A percentile compares a stretch with the other conserved stretches of the same genome.
Evolutionary conservation across 768 basidiomycete species (phyloP).

Genomic region (Leccinum imitatum): DNA sequence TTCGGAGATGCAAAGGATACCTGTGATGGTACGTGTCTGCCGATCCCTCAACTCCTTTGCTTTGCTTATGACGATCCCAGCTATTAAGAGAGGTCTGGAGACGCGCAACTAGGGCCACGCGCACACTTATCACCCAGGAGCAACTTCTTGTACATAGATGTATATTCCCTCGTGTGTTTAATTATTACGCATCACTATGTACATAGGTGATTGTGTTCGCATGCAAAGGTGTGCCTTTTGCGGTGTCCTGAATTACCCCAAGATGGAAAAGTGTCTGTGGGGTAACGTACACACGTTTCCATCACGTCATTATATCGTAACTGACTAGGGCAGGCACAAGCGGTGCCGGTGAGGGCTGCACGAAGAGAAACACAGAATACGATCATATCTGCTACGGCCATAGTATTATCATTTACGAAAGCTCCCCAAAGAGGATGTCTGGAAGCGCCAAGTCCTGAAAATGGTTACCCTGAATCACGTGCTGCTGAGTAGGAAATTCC

Average conservation of each 20-base stretch:
- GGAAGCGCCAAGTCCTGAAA: slow-evolving; percentile 2
- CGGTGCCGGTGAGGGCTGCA: background rate
- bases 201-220: background rate
- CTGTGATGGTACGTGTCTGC: slow-evolving; percentile 64
- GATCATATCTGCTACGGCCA: slow-evolving; percentile 8
- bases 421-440: slow-evolving; percentile 13
- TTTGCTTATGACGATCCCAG: slow-evolving; percentile 29
- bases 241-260: slow-evolving; percentile 10
- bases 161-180: slow-evolving; percentile 24
- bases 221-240: background rate
- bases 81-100: slow-evolving; percentile 62
- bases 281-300: slow-evolving; percentile 32
- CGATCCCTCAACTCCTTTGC: background rate
- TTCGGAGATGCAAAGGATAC: slow-evolving; percentile 92
- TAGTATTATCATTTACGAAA: slow-evolving; percentile 22
- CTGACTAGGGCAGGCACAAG: slow-evolving; percentile 12
- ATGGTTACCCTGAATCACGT: no score
- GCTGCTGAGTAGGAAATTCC: no score
- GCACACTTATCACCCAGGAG: slow-evolving; percentile 1
- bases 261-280: slow-evolving; percentile 6
- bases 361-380: slow-evolving; percentile 12
- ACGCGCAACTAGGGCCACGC: slow-evolving; percentile 20
- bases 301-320: slow-evolving; percentile 31
- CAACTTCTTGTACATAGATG: slow-evolving; percentile 8
- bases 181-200: background rate